These are phyloP conservation scores for Brassica cretica DNA, from an alignment of 345 rosid genomes.

Conservation along the genomic window DNA sequence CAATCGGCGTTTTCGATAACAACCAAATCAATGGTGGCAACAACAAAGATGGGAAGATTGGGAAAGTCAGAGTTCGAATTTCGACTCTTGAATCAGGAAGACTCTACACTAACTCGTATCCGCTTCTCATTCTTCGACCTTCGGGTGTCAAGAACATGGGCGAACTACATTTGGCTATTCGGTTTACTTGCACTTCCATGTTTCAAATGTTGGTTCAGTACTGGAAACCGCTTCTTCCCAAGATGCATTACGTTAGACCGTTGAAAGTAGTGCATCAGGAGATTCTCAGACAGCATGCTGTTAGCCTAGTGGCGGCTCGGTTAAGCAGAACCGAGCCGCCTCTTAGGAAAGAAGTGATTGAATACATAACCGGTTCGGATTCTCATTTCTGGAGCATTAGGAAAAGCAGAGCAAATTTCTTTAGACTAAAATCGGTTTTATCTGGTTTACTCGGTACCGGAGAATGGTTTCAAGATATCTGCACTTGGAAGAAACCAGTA, in stretches of 20 bases:
- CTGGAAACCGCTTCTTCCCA: slow-evolving; percentile 73
- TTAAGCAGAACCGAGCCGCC: slow-evolving; percentile 91
- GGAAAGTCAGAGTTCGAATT: slow-evolving; percentile 78
- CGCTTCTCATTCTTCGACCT: slow-evolving; percentile 72
- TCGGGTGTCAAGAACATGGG: slow-evolving; percentile 96
- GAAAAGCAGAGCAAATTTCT: slow-evolving; percentile 90
- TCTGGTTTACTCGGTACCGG: slow-evolving; percentile 59
- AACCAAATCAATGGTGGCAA: slow-evolving; percentile 54
- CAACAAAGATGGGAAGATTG: slow-evolving; percentile 58
- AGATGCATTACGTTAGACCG: slow-evolving; percentile 84
- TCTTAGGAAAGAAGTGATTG: slow-evolving; percentile 75
- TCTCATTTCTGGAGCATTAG: slow-evolving; percentile 99
- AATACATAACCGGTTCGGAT: slow-evolving; percentile 80
- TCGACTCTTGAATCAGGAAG: slow-evolving; percentile 83
- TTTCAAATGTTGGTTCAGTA: slow-evolving; percentile 60
- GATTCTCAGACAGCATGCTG: slow-evolving; percentile 71
- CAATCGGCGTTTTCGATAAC: slow-evolving; percentile 86
- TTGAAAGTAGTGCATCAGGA: slow-evolving; percentile 77
- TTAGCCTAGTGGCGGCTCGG: slow-evolving; percentile 72
- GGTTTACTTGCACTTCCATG: slow-evolving; percentile 71
- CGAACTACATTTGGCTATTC: slow-evolving; percentile 81
- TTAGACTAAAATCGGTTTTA: slow-evolving; percentile 64
- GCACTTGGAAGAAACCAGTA: slow-evolving; percentile 81
- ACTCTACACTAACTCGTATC: slow-evolving; percentile 80
- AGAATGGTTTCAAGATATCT: slow-evolving; percentile 80